A percentile compares a stretch with the other conserved stretches of the same genome.
phyloP scores from a whole-genome alignment of 73 alveolate genomes.

The Paramecium bursaria region DNA sequence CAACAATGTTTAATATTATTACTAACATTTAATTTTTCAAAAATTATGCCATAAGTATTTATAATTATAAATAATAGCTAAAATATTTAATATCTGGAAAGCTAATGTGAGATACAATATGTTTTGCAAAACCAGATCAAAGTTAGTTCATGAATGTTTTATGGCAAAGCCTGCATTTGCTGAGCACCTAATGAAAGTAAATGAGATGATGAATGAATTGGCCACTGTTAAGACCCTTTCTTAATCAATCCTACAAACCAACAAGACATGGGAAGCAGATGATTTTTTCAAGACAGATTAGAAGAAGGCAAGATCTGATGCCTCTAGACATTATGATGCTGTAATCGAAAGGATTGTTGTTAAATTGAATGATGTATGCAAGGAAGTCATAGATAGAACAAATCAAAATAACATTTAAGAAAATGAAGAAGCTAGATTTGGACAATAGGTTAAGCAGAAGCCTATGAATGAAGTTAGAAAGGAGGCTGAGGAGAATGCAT shows the following conservation, averaged over 20 bases:
- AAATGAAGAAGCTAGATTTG: slow-evolving; percentile 93
- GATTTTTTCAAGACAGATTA: slow-evolving; percentile 74
- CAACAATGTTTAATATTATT: slow-evolving; percentile 92
- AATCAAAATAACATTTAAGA: slow-evolving; percentile 94
- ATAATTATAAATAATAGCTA: slow-evolving; percentile 67
- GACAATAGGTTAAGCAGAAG: slow-evolving; percentile 93
- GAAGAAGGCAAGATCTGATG: slow-evolving; percentile 84
- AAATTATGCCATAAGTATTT: slow-evolving; percentile 82
- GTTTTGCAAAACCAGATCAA: slow-evolving; percentile 90
- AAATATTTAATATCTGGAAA: slow-evolving; percentile 96
- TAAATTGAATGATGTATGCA: slow-evolving; percentile 75
- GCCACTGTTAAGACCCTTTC: slow-evolving; percentile 69
- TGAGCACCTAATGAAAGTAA: slow-evolving; percentile 79
- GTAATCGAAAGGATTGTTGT: slow-evolving; percentile 75
- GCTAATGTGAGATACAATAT: slow-evolving; percentile 92
- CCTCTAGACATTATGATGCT: slow-evolving; percentile 79
- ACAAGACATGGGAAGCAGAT: slow-evolving; percentile 76
- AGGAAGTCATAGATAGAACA: slow-evolving; percentile 80
- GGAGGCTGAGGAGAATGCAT: slow-evolving; percentile 91
- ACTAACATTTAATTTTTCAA: slow-evolving; percentile 93
- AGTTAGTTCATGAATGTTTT: slow-evolving; percentile 78
- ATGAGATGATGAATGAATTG: slow-evolving; percentile 81
- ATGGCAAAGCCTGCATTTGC: slow-evolving; percentile 96
- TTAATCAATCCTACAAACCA: slow-evolving; percentile 53
- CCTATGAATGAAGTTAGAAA: slow-evolving; percentile 93